phyloP scores from a whole-genome alignment of 2,329 filamentous ascomycete species.

The Harringtonia aguacate region DNA sequence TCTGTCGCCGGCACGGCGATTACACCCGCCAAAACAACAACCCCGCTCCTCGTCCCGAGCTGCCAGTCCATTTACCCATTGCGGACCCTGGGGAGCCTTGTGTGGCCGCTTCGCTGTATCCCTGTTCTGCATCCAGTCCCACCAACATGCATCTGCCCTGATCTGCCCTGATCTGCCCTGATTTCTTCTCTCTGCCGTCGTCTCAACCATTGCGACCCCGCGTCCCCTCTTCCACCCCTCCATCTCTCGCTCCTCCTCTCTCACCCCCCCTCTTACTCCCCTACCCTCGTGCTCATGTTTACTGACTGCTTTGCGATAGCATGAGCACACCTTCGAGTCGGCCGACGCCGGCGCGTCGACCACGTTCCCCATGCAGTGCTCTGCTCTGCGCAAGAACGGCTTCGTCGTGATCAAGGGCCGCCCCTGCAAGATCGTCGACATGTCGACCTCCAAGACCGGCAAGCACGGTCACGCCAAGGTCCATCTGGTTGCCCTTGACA shows the following conservation, averaged over 20 bases:
- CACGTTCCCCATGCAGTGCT: constrained; percentile 98
- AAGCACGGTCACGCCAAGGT: constrained; percentile 99
- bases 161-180: too few relatives aligned
- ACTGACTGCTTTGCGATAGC: constrained; percentile 27
- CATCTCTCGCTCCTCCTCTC: background rate
- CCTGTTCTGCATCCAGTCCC: too few relatives aligned
- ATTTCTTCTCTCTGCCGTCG: too few relatives aligned
- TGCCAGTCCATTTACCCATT: too few relatives aligned
- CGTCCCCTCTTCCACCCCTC: too few relatives aligned
- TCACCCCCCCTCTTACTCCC: too few relatives aligned
- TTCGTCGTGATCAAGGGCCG: constrained; percentile 97
- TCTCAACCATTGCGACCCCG: too few relatives aligned
- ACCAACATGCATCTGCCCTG: too few relatives aligned
- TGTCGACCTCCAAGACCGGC: constrained; percentile 99
- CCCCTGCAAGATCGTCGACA: constrained; percentile 99
- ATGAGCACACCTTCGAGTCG: constrained; percentile 72
- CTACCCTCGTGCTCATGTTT: too few relatives aligned
- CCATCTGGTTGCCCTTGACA: constrained; percentile 93
- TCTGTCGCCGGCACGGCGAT: background rate
- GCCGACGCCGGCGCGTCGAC: constrained; percentile 91
- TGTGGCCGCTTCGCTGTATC: too few relatives aligned
- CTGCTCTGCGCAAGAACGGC: constrained; percentile 98
- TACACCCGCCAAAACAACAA: background rate
- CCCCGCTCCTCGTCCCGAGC: background rate
- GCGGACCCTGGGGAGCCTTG: too few relatives aligned